phyloP scores from a whole-genome alignment of 371 early-diverging fungal species.

The Apophysomyces sp. region DNA sequence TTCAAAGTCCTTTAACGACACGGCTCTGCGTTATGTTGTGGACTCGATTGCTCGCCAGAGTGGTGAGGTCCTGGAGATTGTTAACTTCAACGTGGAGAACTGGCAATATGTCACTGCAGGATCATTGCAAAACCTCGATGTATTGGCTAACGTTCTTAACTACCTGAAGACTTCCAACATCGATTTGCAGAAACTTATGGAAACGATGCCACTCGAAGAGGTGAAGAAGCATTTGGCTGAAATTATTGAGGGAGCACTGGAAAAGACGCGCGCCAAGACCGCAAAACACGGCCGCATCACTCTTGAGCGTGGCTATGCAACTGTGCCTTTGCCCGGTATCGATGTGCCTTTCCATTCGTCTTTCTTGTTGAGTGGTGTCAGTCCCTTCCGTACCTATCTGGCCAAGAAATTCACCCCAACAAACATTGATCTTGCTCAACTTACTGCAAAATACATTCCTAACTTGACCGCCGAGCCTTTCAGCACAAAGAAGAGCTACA shows the following conservation, averaged over 20 bases:
- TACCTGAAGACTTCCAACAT: constrained; percentile 74
- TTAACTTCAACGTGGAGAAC: constrained; percentile 96
- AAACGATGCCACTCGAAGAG: constrained; percentile 83
- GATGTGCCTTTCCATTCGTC: constrained; percentile 98
- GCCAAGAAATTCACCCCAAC: constrained; percentile 78
- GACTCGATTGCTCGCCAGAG: constrained; percentile 79
- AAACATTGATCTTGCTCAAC: constrained; percentile 74
- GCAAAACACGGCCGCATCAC: constrained; percentile 62
- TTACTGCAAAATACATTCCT: constrained; percentile 89
- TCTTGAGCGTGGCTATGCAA: constrained; percentile 89
- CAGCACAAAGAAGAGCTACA: constrained; percentile 76
- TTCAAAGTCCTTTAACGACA: constrained; percentile 81
- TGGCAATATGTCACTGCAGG: constrained; percentile 97
- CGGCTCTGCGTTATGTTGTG: constrained; percentile 81
- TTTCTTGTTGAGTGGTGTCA: constrained; percentile 88
- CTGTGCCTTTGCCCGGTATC: constrained; percentile 91
- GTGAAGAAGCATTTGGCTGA: constrained; percentile 80
- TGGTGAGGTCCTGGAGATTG: constrained; percentile 87
- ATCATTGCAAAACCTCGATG: constrained; percentile 77
- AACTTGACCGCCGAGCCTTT: constrained; percentile 95
- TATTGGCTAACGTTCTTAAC: constrained; percentile 82
- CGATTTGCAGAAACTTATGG: constrained; percentile 84
- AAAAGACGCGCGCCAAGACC: constrained; percentile 69
- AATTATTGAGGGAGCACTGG: constrained; percentile 78
- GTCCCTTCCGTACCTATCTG: constrained; percentile 90